Evolutionary conservation across 345 rosid genomes (phyloP).

Genomic region (Excoecaria agallocha): DNA sequence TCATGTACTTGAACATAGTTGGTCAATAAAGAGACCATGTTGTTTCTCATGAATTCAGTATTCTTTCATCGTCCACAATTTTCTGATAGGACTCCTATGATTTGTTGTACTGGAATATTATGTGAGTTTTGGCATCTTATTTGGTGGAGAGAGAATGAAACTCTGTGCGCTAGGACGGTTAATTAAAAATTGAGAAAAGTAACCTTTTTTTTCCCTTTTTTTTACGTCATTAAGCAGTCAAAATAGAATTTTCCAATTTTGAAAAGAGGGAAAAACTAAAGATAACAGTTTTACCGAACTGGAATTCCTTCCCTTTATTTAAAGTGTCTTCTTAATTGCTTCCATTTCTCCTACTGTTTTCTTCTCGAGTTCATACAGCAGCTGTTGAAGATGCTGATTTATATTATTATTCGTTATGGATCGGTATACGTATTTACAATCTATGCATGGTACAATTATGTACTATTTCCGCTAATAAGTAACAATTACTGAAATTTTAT

Average conservation of each 20-base stretch:
- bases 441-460: neutral
- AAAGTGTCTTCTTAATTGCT: too few relatives aligned
- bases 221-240: too few relatives aligned
- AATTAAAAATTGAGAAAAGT: too few relatives aligned
- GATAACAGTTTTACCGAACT: too few relatives aligned
- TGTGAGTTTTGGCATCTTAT: neutral
- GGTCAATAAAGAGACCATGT: neutral
- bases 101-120: neutral
- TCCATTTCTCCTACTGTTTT: too few relatives aligned
- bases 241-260: too few relatives aligned
- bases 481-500: neutral
- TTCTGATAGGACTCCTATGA: neutral
- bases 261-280: too few relatives aligned
- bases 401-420: neutral
- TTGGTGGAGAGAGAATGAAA: too few relatives aligned
- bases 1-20: constrained; percentile 4
- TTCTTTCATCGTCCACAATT: neutral
- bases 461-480: neutral
- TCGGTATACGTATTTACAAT: constrained; percentile 15
- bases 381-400: neutral
- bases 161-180: too few relatives aligned
- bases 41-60: neutral
- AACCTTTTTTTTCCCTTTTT: too few relatives aligned
- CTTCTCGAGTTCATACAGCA: too few relatives aligned
- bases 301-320: too few relatives aligned